Conservation (phyloP, 2,329 filamentous ascomycete species). For the Penicillium sp. region DNA sequence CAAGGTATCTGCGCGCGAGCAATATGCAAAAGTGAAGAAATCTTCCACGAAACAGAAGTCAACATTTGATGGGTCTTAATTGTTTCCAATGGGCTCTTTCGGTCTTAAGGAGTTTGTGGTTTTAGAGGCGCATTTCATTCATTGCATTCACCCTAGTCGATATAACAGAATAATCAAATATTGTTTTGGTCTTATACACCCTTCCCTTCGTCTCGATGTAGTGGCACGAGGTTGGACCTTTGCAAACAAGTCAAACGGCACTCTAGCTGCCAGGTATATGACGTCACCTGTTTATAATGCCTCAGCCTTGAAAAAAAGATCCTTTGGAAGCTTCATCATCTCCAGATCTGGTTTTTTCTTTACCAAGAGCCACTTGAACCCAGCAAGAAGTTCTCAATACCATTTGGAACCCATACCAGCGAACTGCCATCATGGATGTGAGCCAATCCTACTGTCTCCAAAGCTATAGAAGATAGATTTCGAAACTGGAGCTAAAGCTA, state of each 20-base stretch:
- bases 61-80: background rate
- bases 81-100: background rate
- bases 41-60: background rate
- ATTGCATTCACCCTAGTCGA: conserved; percentile 1
- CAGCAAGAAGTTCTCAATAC: background rate
- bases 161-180: background rate
- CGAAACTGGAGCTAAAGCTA: conserved; percentile 8
- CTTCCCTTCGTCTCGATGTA: background rate
- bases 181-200: background rate
- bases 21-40: conserved; percentile 29
- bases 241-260: conserved; percentile 12
- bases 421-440: conserved; percentile 9
- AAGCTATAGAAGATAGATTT: conserved; percentile 3
- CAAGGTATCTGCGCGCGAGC: conserved; percentile 46
- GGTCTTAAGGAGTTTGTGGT: conserved; percentile 4
- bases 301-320: background rate
- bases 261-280: background rate
- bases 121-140: conserved; percentile 3
- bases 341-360: background rate
- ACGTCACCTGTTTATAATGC: conserved; percentile 8
- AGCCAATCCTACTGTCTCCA: background rate
- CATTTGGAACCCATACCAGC: background rate
- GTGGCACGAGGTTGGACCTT: background rate
- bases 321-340: background rate
- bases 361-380: background rate